These are phyloP conservation scores for Leccinellum albellum DNA, from an alignment of 768 basidiomycete genomes.

Conservation along the genomic window DNA sequence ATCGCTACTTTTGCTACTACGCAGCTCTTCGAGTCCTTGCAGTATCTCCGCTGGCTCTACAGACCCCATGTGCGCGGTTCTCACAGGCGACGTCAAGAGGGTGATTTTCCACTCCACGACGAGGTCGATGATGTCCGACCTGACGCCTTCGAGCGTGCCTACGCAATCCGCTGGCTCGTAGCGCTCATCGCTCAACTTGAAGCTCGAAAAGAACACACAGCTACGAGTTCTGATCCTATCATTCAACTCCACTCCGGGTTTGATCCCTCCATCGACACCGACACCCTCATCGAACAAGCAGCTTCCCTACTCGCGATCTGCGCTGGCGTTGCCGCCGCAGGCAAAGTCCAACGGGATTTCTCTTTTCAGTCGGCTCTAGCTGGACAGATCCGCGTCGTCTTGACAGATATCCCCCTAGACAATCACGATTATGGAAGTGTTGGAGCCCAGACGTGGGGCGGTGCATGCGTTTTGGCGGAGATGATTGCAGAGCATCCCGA, in stretches of 20 bases:
- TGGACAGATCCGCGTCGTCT: conserved; percentile 34
- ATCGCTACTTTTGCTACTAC: conserved; percentile 35
- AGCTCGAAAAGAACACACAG: not conserved
- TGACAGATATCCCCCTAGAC: conserved; percentile 68
- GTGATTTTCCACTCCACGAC: not conserved
- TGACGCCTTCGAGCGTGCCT: conserved; percentile 68
- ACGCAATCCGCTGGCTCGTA: conserved; percentile 73
- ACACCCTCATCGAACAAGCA: conserved; percentile 47
- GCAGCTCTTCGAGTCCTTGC: conserved; percentile 42
- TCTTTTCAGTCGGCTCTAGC: conserved; percentile 33
- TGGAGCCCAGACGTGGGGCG: conserved; percentile 88
- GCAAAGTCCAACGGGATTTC: conserved; percentile 51
- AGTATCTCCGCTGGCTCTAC: conserved; percentile 53
- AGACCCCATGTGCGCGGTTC: conserved; percentile 62
- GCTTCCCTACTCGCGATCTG: conserved; percentile 62
- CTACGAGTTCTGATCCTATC: not conserved
- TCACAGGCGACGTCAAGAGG: conserved; percentile 33
- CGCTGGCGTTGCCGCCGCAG: conserved; percentile 62
- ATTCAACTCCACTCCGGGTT: not conserved
- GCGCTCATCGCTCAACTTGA: conserved; percentile 48
- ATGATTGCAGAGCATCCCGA: conserved; percentile 58
- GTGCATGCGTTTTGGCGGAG: conserved; percentile 76
- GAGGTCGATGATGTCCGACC: conserved; percentile 27
- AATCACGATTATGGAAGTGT: conserved; percentile 69
- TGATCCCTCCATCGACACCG: conserved; percentile 14